Percentiles rank a stretch among this genome's conserved stretches.
phyloP scores from a whole-genome alignment of 257 asterid genomes.

The Ajuga chamaepitys region DNA sequence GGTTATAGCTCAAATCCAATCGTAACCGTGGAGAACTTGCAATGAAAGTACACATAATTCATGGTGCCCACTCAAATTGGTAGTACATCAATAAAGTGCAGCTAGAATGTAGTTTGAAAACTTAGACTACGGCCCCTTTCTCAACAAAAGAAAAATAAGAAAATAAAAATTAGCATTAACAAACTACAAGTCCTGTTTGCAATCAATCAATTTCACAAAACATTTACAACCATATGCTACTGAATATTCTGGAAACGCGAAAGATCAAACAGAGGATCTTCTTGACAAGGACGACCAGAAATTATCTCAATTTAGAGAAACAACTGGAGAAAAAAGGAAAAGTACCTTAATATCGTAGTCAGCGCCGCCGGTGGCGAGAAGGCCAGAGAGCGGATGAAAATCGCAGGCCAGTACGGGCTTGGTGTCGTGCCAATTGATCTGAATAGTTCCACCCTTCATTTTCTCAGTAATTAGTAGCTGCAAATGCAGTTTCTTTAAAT shows the following conservation, averaged over 20 bases:
- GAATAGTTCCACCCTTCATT: slow-evolving; percentile 89
- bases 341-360: slow-evolving; percentile 86
- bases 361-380: slow-evolving; percentile 93
- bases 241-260: too few species aligned
- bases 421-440: slow-evolving; percentile 91
- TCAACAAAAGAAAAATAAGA: too few species aligned
- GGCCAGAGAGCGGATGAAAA: slow-evolving; percentile 64
- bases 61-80: not conserved
- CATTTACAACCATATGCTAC: not conserved
- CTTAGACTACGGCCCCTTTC: too few species aligned
- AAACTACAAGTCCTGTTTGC: too few species aligned
- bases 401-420: slow-evolving; percentile 91
- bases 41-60: not conserved
- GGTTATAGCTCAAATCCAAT: not conserved
- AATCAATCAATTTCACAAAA: not conserved
- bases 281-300: not conserved
- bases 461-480: not conserved
- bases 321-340: not conserved
- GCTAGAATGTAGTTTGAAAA: not conserved
- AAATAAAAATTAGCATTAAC: too few species aligned
- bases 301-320: not conserved
- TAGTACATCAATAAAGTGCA: not conserved
- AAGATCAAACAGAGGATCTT: too few species aligned
- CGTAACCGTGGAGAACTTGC: not conserved
- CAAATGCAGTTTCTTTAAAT: not conserved